Base-by-base conservation (phyloP, 1,284 basidiomycete species). In the Entoloma clypeatum region DNA sequence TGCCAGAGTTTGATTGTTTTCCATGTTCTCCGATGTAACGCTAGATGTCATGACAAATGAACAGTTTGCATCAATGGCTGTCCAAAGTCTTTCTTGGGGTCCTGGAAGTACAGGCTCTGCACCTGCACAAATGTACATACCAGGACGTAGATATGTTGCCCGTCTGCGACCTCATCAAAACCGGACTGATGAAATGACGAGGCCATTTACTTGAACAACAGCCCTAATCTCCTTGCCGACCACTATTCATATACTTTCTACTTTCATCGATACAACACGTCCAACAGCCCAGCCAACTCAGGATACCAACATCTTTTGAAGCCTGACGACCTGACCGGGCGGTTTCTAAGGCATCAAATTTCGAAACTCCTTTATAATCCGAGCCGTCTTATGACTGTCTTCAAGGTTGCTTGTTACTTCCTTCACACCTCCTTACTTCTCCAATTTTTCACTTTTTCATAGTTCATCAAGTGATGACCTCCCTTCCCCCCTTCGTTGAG, bases 401-500 rank as follows among this genome's bases (percentile, higher is more conserved):
- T 53, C 57, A 62, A 64, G 62, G 63, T 65, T 58, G 60, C 50
- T 49, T 48, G 54, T 61, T 57, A 53, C 59, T 57, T 59, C 55
- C 54, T 60, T 57, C 54, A 54, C 44, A 51, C 54, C 56, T 60
- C 55, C 59, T 57, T 55, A 61, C 59, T 50, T 54, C 55, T 48
- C 39, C 53, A 54, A 58, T 55, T 50, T 62, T 59, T 59, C 56
- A 47, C 61, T 58, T 53, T 48, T 51, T 44, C 52, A 45, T 47
- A 52, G 51, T 55, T 60, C 57, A 55, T 39, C 49, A 51, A 50
- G 62, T 53, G 59, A 83, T 79, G 75, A 71, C 80, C 53, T 66
- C 82, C 56, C 80, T 89, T 56, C 86, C 86, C 57, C 87, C 86
- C 45, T 89, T 89, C 61, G 79, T 86, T 46, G 79, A 88, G 65